phyloP scores from a whole-genome alignment of 1,284 basidiomycete genomes.

The Rhodotorula glutinis region DNA sequence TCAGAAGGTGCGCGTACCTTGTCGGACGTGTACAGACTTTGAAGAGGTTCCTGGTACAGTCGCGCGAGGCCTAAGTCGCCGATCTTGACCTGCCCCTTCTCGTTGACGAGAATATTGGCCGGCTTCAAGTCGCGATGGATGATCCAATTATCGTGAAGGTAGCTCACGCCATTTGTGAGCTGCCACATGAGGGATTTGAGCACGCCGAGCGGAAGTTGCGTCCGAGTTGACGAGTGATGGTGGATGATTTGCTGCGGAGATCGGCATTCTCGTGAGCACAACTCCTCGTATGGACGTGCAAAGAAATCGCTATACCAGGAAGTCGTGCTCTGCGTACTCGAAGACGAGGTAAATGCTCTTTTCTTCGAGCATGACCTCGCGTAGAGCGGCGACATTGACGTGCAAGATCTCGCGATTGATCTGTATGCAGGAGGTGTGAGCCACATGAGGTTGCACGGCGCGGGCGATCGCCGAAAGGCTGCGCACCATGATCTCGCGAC shows the following conservation, averaged over 20 bases:
- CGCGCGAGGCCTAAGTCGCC: slow-evolving; percentile 94
- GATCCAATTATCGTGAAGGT: slow-evolving; percentile 91
- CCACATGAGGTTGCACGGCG: too few species aligned
- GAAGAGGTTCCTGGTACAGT: slow-evolving; percentile 76
- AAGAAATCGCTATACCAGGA: slow-evolving; percentile 62
- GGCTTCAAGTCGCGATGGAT: slow-evolving; percentile 97
- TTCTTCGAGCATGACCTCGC: slow-evolving; percentile 94
- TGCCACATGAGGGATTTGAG: slow-evolving; percentile 94
- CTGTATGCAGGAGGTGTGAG: too few species aligned
- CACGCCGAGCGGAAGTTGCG: slow-evolving; percentile 67
- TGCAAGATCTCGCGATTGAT: slow-evolving; percentile 91
- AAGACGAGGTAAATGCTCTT: slow-evolving; percentile 99
- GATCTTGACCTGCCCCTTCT: slow-evolving; percentile 88
- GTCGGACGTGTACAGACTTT: slow-evolving; percentile 73
- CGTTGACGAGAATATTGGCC: slow-evolving; percentile 94
- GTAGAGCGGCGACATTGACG: slow-evolving; percentile 84
- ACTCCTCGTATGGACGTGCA: background rate
- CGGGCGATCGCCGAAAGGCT: too few species aligned
- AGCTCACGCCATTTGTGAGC: slow-evolving; percentile 90
- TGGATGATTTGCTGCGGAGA: slow-evolving; percentile 85
- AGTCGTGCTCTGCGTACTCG: slow-evolving; percentile 98
- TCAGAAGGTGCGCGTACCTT: slow-evolving; percentile 56
- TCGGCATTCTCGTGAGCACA: background rate
- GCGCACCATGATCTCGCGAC: slow-evolving; percentile 90
- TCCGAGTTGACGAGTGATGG: slow-evolving; percentile 86